Evolutionary conservation across 108 stramenopile genomes (phyloP).

Genomic region (Skeletonema tropicum): DNA sequence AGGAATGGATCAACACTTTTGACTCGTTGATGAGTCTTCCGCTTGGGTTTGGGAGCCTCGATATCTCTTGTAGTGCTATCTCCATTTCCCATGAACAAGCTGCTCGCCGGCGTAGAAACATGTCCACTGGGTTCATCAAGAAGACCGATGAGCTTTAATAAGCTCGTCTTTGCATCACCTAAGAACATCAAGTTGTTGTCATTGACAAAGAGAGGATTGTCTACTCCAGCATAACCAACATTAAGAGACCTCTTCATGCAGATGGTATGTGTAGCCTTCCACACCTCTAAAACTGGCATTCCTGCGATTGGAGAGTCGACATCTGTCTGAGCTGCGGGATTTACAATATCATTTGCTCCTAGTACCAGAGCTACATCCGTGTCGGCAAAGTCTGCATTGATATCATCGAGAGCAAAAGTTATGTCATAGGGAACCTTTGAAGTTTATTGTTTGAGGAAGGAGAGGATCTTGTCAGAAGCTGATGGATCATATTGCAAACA

Average conservation of each 20-base stretch:
- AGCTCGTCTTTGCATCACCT: conserved; percentile 89
- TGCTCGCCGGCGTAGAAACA: background rate
- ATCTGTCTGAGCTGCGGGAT: conserved; percentile 86
- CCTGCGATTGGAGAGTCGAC: conserved; percentile 84
- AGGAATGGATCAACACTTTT: conserved; percentile 47
- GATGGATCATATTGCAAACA: too few species aligned
- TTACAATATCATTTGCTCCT: conserved; percentile 84
- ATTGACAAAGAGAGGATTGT: conserved; percentile 89
- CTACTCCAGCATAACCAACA: conserved; percentile 88
- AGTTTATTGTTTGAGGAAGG: too few species aligned
- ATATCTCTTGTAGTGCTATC: background rate
- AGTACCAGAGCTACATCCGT: conserved; percentile 96
- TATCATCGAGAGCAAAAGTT: conserved; percentile 97
- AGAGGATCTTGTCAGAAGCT: too few species aligned
- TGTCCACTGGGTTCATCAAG: conserved; percentile 20
- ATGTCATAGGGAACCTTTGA: conserved; percentile 98
- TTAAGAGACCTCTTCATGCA: conserved; percentile 82
- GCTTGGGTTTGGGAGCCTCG: conserved; percentile 10
- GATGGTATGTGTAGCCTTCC: conserved; percentile 76
- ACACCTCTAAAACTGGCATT: conserved; percentile 90
- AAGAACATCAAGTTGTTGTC: conserved; percentile 82
- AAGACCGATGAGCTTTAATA: conserved; percentile 60
- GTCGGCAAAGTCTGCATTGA: conserved; percentile 92
- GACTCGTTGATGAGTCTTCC: background rate
- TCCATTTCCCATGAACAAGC: background rate